These are phyloP conservation scores for Rhizopogon vesiculosus DNA, from an alignment of 768 basidiomycete genomes.

Conservation along the genomic window DNA sequence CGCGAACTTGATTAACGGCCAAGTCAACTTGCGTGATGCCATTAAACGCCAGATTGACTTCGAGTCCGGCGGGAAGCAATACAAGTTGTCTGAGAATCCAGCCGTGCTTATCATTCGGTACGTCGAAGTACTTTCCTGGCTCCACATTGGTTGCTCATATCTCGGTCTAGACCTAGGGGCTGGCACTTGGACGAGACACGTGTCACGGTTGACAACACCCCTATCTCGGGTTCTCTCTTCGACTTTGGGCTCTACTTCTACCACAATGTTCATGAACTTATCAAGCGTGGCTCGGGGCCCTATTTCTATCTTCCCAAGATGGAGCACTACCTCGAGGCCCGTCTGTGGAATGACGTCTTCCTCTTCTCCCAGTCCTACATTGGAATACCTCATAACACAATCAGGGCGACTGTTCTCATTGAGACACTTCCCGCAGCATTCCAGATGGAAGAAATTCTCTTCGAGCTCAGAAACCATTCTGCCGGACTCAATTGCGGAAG, in stretches of 20 bases:
- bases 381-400: constrained; percentile 78
- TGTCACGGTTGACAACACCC: constrained; percentile 81
- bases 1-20: constrained; percentile 87
- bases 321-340: constrained; percentile 96
- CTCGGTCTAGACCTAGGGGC: constrained; percentile 72
- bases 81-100: constrained; percentile 85
- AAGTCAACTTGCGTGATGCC: constrained; percentile 93
- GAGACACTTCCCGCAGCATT: constrained; percentile 98
- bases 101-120: constrained; percentile 92
- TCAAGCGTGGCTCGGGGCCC: constrained; percentile 83
- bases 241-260: constrained; percentile 98
- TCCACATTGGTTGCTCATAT: neutral
- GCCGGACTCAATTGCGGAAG: constrained; percentile 95
- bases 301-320: constrained; percentile 99
- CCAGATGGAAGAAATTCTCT: constrained; percentile 99
- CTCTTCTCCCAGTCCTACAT: constrained; percentile 89
- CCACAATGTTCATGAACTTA: constrained; percentile 93
- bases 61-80: constrained; percentile 78
- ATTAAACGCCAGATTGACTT: constrained; percentile 87
- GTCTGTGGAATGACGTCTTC: constrained; percentile 98
- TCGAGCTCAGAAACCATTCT: constrained; percentile 93
- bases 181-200: constrained; percentile 98
- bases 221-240: constrained; percentile 90
- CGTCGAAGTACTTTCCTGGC: constrained; percentile 13
- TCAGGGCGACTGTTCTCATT: constrained; percentile 92